Evolutionary conservation across 108 stramenopile species (phyloP), one percentile per base, ranked within the genome.

Genomic region (Skeletonema menzelii): DNA sequence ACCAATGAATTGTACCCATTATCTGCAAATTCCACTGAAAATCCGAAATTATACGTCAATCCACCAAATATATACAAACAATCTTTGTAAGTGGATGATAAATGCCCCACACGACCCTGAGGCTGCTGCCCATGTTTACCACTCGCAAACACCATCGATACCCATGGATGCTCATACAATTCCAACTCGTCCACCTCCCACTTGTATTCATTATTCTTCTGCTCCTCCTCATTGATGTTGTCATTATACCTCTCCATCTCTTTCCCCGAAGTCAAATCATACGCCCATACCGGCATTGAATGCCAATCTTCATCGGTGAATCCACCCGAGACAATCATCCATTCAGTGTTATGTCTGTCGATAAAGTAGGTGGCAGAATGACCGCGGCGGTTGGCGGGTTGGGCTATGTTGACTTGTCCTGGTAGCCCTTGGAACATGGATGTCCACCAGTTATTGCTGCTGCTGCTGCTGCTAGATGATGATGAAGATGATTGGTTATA

Each of bases 21-120:
- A 13, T 19, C 24, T 0, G 32, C 22, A 40, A 59, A 24, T 27
- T 82, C 82, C 8, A 77, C 71, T 27, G 60, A 58, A 27, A 82
- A 82, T 4, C 70, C 80, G 5, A 68, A 40, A 15, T 44, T 57
- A 35, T 82, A 76, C 3, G 47, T 67, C 28, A 83, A 38, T 11
- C 82, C 78, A n/a, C 82, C 82, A 59, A 83, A 83, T 17, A 83
- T 68, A 62, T 79, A 75, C 31, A 83, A 49, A 30, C 62, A 70
- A 30, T 68, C 78, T 13, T 79, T 68, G 38, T 73, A 55, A 2
- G 75, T 65, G 2, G 66, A 58, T 19, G 78, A 70, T 34, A 79
- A 11, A 59, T 83, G 82, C 6, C 82, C 82, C 31, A 83, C 77
- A 8, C 82, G 47, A 20, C 72, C 76, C 35, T 63, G 55, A 7